Evolutionary conservation across 192 early-diverging fungal genomes (phyloP).

Genomic region (Coemansia sp.): DNA sequence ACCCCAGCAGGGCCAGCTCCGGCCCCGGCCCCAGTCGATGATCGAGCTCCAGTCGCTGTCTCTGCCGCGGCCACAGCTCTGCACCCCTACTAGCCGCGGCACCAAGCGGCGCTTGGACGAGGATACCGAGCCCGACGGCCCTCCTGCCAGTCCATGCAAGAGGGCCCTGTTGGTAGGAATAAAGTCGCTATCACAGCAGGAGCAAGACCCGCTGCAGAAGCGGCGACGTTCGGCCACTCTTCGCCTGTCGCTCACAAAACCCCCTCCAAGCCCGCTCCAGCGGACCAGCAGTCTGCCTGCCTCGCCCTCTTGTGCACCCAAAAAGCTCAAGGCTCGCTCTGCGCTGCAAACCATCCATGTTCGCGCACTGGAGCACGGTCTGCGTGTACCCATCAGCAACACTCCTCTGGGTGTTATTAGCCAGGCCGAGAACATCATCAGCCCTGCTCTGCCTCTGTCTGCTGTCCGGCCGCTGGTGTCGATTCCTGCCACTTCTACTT

Average conservation of each 20-base stretch:
- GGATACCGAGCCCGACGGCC: background rate
- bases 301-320: background rate
- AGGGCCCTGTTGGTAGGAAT: conserved; percentile 12
- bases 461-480: background rate
- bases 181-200: background rate
- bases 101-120: conserved; percentile 1
- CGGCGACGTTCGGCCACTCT: conserved; percentile 16
- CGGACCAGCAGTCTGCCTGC: conserved; percentile 5
- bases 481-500: background rate
- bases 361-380: conserved; percentile 42
- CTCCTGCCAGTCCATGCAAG: background rate
- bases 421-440: conserved; percentile 40
- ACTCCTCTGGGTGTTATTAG: conserved; percentile 35
- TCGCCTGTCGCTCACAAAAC: conserved; percentile 19
- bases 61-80: background rate
- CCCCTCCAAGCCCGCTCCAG: background rate
- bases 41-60: conserved; percentile 1
- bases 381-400: conserved; percentile 44
- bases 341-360: conserved; percentile 45
- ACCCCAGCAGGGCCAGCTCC: background rate
- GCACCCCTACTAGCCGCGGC: background rate
- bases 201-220: background rate
- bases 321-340: conserved; percentile 28
- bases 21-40: background rate
- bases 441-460: conserved; percentile 4